Percentiles rank a stretch among this genome's conserved stretches.
Evolutionary conservation across 169 alveolate species (phyloP).

Genomic region (Cryptosporidium canis): DNA sequence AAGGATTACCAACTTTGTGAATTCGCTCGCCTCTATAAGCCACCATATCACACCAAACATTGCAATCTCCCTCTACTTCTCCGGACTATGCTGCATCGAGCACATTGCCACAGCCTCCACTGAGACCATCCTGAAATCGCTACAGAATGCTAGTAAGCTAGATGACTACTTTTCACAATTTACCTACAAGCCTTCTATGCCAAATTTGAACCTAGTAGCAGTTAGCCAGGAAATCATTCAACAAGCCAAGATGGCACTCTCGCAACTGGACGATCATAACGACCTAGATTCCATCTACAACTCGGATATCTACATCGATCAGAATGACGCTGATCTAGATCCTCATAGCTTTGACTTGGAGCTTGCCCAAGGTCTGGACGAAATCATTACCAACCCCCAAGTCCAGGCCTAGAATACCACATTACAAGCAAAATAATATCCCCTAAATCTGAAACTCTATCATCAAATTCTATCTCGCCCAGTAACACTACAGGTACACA

Average conservation of each 20-base stretch:
- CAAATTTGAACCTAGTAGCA: background rate
- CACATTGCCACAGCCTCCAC: background rate
- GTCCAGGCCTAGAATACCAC: background rate
- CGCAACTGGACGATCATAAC: background rate
- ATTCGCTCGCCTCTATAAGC: background rate
- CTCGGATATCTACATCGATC: background rate
- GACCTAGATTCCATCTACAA: background rate
- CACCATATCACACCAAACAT: conserved; percentile 43
- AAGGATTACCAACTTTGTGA: conserved; percentile 11
- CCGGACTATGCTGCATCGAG: conserved; percentile 30
- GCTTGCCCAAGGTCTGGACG: background rate
- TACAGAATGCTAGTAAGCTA: conserved; percentile 11
- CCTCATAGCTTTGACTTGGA: background rate
- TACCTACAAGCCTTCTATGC: background rate
- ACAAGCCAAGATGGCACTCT: background rate
- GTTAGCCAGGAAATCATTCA: conserved; percentile 19
- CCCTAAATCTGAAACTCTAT: background rate
- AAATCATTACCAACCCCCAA: background rate
- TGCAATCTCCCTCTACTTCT: conserved; percentile 53
- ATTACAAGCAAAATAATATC: background rate
- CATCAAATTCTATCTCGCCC: no score
- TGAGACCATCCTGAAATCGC: background rate
- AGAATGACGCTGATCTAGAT: background rate
- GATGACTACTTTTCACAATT: background rate
- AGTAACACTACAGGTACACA: no score